Evolutionary conservation across 2,329 filamentous ascomycete species (phyloP).

Genomic region (Talaromyces sp.): DNA sequence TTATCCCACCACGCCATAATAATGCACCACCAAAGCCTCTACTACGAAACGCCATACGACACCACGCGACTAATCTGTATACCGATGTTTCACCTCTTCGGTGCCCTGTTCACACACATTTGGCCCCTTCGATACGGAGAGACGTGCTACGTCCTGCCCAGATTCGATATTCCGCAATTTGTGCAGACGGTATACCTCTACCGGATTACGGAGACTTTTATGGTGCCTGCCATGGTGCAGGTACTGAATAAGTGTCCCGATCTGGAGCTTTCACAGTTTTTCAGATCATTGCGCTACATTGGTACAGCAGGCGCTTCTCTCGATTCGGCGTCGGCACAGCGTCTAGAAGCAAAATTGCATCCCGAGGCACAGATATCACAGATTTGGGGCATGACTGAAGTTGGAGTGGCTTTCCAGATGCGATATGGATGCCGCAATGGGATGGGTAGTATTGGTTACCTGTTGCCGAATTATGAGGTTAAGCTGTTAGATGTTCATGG

Average conservation of each 20-base stretch:
- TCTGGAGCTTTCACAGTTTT: constrained; percentile 25
- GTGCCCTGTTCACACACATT: constrained; percentile 46
- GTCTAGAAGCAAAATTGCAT: constrained; percentile 42
- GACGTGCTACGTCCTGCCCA: constrained; percentile 47
- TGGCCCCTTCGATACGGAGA: constrained; percentile 47
- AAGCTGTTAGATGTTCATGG: constrained; percentile 38
- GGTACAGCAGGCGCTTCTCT: constrained; percentile 52
- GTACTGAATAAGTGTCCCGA: constrained; percentile 31
- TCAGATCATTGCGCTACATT: constrained; percentile 45
- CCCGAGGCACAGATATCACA: constrained; percentile 44
- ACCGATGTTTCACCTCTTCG: constrained; percentile 55
- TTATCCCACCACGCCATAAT: constrained; percentile 58
- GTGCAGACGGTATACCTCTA: constrained; percentile 40
- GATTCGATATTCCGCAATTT: constrained; percentile 44
- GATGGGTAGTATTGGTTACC: constrained; percentile 48
- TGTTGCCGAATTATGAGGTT: constrained; percentile 41
- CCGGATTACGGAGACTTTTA: constrained; percentile 48
- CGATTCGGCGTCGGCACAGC: constrained; percentile 39
- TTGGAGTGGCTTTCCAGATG: constrained; percentile 45
- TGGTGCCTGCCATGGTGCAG: constrained; percentile 48
- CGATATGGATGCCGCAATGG: constrained; percentile 39
- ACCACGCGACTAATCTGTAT: constrained; percentile 48
- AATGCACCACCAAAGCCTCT: constrained; percentile 47
- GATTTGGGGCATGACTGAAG: constrained; percentile 57
- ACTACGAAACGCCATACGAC: constrained; percentile 39